These are phyloP conservation scores for Agaricus sinodeliciosus DNA, from an alignment of 768 basidiomycete genomes.

Conservation along the genomic window DNA sequence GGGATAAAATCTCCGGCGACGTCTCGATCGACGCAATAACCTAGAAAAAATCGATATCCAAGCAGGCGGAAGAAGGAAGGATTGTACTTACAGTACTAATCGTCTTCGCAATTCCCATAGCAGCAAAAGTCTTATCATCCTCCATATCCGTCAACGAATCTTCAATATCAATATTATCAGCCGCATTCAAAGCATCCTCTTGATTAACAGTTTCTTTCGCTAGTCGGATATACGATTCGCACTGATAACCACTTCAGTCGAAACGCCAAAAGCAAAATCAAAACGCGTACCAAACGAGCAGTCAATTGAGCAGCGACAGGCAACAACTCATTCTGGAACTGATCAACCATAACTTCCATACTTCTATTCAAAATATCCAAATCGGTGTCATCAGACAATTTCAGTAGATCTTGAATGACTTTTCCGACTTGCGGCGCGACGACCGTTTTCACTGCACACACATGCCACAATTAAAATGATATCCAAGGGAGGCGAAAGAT, in stretches of 20 bases:
- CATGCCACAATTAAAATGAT: no score
- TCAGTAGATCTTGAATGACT: constrained; percentile 85
- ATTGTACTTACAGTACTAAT: constrained; percentile 57
- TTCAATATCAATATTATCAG: constrained; percentile 49
- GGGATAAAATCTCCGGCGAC: constrained; percentile 65
- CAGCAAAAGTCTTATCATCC: constrained; percentile 82
- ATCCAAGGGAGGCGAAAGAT: no score
- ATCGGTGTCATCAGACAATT: constrained; percentile 87
- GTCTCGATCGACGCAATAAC: constrained; percentile 71
- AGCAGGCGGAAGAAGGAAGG: not conserved
- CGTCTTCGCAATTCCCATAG: constrained; percentile 85
- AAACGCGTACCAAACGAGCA: constrained; percentile 51
- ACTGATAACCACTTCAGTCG: constrained; percentile 32
- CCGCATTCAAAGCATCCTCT: constrained; percentile 37
- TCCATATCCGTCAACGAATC: constrained; percentile 47
- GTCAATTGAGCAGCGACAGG: constrained; percentile 82
- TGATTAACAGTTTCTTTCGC: constrained; percentile 58
- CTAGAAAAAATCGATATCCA: constrained; percentile 25
- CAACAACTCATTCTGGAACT: constrained; percentile 76
- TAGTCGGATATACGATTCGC: constrained; percentile 77
- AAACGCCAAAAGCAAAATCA: not conserved
- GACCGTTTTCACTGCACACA: constrained; percentile 50
- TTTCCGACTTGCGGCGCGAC: constrained; percentile 77
- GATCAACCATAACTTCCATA: constrained; percentile 84
- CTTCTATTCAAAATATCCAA: constrained; percentile 75